A percentile compares a stretch with the other conserved stretches of the same genome.
phyloP scores from a whole-genome alignment of 495 filamentous ascomycete species.

The Neurospora pannonica region DNA sequence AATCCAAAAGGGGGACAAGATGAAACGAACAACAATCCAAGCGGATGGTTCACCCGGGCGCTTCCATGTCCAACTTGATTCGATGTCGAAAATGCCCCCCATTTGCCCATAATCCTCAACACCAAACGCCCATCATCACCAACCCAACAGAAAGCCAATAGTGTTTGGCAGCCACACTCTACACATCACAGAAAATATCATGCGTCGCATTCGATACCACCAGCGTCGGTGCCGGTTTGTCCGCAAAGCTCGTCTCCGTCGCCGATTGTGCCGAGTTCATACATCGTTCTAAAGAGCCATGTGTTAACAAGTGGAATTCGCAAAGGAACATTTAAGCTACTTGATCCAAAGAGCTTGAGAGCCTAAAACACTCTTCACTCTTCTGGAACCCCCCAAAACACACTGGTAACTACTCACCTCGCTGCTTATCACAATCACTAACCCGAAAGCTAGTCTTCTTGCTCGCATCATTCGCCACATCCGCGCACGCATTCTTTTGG shows the following conservation, averaged over 20 bases:
- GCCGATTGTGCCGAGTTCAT: constrained; percentile 15
- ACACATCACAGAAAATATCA: neutral
- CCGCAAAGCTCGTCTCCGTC: constrained; percentile 14
- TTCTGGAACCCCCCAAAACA: neutral
- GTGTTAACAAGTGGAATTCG: neutral
- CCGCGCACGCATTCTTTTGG: constrained; percentile 31
- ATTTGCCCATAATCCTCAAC: neutral
- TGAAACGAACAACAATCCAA: neutral
- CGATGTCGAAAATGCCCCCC: neutral
- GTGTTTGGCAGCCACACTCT: neutral
- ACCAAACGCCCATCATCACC: neutral
- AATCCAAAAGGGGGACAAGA: neutral
- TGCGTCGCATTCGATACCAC: neutral
- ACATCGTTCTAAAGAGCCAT: constrained; percentile 17
- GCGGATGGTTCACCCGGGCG: neutral
- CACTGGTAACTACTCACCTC: constrained; percentile 16
- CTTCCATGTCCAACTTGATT: neutral
- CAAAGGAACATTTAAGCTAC: neutral
- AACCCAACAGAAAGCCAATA: neutral
- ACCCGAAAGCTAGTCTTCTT: constrained; percentile 18
- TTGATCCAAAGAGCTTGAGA: neutral
- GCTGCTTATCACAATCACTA: constrained; percentile 28
- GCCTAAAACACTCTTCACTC: neutral
- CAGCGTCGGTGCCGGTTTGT: neutral
- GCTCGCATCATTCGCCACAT: constrained; percentile 18